phyloP scores from a whole-genome alignment of 208 protist species.

The Leishmania arabica region DNA sequence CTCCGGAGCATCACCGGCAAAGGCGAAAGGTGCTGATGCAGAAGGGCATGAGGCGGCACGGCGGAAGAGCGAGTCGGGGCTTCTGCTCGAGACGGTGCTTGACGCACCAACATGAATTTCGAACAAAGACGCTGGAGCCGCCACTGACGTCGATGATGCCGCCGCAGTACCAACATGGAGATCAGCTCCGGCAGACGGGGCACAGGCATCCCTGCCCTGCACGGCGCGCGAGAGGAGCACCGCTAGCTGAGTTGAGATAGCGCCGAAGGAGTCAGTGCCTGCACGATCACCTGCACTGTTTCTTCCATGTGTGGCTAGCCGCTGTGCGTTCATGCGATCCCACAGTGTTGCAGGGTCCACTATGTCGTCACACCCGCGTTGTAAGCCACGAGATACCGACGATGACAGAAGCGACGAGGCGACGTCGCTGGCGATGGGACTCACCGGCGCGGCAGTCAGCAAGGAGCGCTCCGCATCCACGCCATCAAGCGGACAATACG shows the following conservation, averaged over 20 bases:
- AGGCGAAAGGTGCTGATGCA: neutral
- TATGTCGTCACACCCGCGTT: neutral
- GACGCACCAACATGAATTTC: constrained; percentile 16
- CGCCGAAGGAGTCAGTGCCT: neutral
- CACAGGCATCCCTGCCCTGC: neutral
- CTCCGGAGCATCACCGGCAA: neutral
- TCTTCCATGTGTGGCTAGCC: neutral
- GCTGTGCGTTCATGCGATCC: neutral
- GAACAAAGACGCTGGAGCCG: constrained; percentile 9
- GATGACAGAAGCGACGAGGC: constrained; percentile 22
- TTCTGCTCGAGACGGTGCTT: constrained; percentile 1
- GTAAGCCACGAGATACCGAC: neutral
- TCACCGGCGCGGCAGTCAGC: constrained; percentile 17
- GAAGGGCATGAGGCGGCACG: neutral
- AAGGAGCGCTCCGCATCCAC: neutral
- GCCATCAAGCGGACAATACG: neutral
- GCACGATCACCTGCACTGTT: neutral
- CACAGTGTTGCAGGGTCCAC: neutral
- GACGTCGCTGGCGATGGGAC: constrained; percentile 25
- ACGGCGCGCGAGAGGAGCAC: constrained; percentile 24
- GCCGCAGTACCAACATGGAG: neutral
- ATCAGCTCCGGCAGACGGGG: neutral
- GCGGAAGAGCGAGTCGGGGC: neutral
- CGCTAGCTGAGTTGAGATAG: constrained; percentile 14
- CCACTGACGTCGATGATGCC: neutral